Evolutionary conservation across 2,329 filamentous ascomycete species (phyloP).

Genomic region (Orbilia quercus): DNA sequence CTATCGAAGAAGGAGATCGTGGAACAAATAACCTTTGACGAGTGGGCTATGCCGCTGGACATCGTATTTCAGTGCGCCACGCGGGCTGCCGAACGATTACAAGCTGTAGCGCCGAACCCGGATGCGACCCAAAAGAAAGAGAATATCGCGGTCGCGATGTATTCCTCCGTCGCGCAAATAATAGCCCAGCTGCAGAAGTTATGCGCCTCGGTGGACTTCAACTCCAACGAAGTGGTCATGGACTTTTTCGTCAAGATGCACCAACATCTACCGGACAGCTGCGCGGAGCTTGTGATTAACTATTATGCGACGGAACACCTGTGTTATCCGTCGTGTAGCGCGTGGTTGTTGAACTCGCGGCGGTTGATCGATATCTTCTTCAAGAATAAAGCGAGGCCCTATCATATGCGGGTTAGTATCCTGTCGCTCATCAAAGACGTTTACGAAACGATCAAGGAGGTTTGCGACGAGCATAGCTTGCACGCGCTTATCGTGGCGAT

Average conservation of each 20-base stretch:
- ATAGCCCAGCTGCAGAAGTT: constrained; percentile 67
- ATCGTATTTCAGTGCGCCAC: constrained; percentile 60
- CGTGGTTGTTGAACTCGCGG: constrained; percentile 74
- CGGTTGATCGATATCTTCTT: constrained; percentile 74
- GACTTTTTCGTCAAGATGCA: constrained; percentile 74
- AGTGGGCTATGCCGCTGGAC: constrained; percentile 60
- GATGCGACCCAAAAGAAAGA: constrained; percentile 46
- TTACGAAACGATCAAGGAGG: constrained; percentile 67
- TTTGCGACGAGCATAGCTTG: constrained; percentile 71
- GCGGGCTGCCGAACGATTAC: constrained; percentile 54
- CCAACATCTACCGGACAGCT: constrained; percentile 72
- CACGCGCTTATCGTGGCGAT: constrained; percentile 72
- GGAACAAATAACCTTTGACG: constrained; percentile 59
- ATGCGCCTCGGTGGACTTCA: constrained; percentile 65
- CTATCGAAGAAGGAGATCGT: constrained; percentile 59
- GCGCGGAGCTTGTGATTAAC: constrained; percentile 73
- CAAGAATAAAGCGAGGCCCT: constrained; percentile 71
- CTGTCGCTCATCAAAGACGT: constrained; percentile 70
- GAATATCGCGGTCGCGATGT: constrained; percentile 50
- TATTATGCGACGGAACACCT: constrained; percentile 76
- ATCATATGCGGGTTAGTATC: constrained; percentile 72
- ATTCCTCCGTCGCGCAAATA: constrained; percentile 64
- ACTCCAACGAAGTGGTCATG: constrained; percentile 75
- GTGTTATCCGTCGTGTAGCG: constrained; percentile 76
- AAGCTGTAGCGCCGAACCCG: constrained; percentile 54